A percentile compares a stretch with the other conserved stretches of the same genome.
Evolutionary conservation across 768 basidiomycete genomes (phyloP).

Genomic region (Lyophyllum decastes): DNA sequence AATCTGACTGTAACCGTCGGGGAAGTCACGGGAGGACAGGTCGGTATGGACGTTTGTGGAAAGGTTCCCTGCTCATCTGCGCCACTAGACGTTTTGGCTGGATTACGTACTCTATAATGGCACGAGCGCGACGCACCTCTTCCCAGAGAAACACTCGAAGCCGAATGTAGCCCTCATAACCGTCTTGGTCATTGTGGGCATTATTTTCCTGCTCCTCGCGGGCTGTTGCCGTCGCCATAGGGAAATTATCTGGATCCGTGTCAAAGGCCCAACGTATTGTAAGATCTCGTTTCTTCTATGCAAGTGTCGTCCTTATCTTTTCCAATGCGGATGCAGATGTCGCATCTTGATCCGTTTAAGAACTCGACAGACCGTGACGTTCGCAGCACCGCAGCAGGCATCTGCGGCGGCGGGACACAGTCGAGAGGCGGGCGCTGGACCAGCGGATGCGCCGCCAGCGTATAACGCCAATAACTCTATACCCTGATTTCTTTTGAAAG

Average conservation of each 20-base stretch:
- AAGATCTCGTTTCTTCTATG: too few species aligned
- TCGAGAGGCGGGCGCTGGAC: not conserved
- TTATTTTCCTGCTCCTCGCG: too few species aligned
- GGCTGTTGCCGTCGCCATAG: too few species aligned
- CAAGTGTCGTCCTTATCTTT: too few species aligned
- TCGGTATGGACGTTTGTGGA: not conserved
- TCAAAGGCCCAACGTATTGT: too few species aligned
- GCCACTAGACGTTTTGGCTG: not conserved
- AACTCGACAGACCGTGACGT: not conserved
- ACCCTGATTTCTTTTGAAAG: too few species aligned
- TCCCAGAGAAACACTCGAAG: too few species aligned
- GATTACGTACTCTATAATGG: not conserved
- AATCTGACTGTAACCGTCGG: slow-evolving; percentile 6
- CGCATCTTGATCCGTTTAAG: not conserved
- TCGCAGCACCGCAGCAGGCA: not conserved
- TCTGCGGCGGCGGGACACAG: not conserved
- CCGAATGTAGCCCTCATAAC: too few species aligned
- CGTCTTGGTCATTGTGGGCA: too few species aligned
- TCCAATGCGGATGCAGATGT: too few species aligned
- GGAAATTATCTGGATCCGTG: too few species aligned
- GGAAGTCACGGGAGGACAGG: slow-evolving; percentile 6
- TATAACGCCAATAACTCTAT: not conserved
- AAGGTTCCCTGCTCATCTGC: not conserved
- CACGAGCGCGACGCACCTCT: too few species aligned
- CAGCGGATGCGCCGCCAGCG: slow-evolving; percentile 5